Evolutionary conservation across 345 rosid genomes (phyloP), one percentile per base, ranked within the genome.

Genomic region (Combretum micranthum): DNA sequence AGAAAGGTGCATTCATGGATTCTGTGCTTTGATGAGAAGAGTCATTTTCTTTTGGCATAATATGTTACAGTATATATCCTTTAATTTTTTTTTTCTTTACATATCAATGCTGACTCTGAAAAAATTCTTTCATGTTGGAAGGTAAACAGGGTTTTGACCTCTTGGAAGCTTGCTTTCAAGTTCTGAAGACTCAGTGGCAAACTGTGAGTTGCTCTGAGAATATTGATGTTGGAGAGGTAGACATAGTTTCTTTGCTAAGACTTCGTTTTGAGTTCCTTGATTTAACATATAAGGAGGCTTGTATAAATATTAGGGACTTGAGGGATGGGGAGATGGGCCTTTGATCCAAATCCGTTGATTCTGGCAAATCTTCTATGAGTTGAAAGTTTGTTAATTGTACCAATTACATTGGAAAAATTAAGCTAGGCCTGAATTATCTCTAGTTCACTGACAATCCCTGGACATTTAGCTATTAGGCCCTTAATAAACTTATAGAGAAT

Each of bases 101-200:
- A 47, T 14, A 58, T 19, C 52, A 58, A 54, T 15, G 47, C 23
- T 59, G 19, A 52, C 74, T 43, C 61, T 49, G 52, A 67, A 15
- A 55, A 51, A 69, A 65, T 70, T 67, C 45, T 65, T 76, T 47
- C 47, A 49, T 70, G 47, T 53, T 65, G 86, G 96, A 67, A 42
- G 60, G 69, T 47, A 64, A 70, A 46, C 70, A 47, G 12, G 64
- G 76, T 67, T 72, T 72, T 61, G 80, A 65, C 51, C 70, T 82
- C 44, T 81, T 83, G 69, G 96, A 87, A 54, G 75, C 77, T 64
- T 87, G 81, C 73, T 78, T 85, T 69, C 82, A 90, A 15, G 58
- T 77, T 72, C 57, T 93, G 81, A 85, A 80, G 77, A 67, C 69
- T 1, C 86, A 87, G 65, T 89, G 96, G 97, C 79, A 73, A 69